A percentile compares a stretch with the other conserved stretches of the same genome.
Conservation (phyloP, 2,329 filamentous ascomycete species). For the Beauveria scarabaeidicola region DNA sequence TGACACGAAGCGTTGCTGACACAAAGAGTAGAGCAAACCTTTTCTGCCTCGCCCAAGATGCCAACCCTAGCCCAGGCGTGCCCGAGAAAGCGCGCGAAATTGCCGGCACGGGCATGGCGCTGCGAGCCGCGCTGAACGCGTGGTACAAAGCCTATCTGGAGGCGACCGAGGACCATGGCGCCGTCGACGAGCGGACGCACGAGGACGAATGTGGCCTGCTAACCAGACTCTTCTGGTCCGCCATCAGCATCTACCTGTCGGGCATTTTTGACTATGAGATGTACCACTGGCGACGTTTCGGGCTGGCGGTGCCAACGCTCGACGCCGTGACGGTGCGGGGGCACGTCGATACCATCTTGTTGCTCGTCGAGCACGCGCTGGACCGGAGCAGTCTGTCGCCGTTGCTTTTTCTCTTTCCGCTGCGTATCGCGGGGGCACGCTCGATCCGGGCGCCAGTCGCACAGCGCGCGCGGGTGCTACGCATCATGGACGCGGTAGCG, state of each 20-base stretch:
- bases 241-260: conserved; percentile 29
- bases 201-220: conserved; percentile 16
- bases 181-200: not conserved
- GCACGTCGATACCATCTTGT: conserved; percentile 21
- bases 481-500: conserved; percentile 16
- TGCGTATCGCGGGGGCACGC: conserved; percentile 26
- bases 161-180: not conserved
- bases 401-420: conserved; percentile 25
- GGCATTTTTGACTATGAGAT: conserved; percentile 29
- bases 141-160: conserved; percentile 14
- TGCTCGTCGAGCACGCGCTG: conserved; percentile 14
- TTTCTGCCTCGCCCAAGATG: not conserved
- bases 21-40: not conserved
- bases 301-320: conserved; percentile 18
- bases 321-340: conserved; percentile 15
- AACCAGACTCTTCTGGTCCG: conserved; percentile 20
- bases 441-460: conserved; percentile 12
- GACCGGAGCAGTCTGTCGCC: conserved; percentile 20
- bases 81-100: conserved; percentile 2
- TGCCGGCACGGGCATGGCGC: not conserved
- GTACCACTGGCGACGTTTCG: conserved; percentile 19
- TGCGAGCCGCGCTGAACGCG: not conserved
- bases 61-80: not conserved
- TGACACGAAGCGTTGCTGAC: not conserved
- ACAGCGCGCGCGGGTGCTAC: conserved; percentile 18